These are phyloP conservation scores for Heterobasidion occidentale DNA, from an alignment of 1,284 basidiomycete species.

Conservation along the genomic window DNA sequence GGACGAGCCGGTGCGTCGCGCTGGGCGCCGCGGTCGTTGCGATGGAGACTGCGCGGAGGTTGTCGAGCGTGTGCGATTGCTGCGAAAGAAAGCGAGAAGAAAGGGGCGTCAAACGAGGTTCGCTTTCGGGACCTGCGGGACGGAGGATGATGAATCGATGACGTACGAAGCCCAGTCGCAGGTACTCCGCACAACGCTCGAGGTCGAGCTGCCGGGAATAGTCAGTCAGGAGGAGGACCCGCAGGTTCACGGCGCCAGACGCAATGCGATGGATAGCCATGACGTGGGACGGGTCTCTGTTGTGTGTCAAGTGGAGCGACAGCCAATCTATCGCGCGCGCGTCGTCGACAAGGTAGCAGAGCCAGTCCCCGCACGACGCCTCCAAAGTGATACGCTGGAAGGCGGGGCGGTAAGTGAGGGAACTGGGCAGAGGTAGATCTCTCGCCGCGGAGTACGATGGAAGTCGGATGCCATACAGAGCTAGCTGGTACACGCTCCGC, in stretches of 20 bases:
- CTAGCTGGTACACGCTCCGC: too few relatives aligned
- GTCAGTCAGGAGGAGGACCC: conserved; percentile 5
- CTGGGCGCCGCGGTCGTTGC: not conserved
- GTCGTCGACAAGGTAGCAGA: conserved; percentile 4
- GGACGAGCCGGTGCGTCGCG: conserved; percentile 4
- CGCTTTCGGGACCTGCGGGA: not conserved
- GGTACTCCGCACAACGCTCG: not conserved
- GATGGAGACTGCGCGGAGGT: conserved; percentile 8
- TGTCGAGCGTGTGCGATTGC: conserved; percentile 3
- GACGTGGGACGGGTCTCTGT: not conserved
- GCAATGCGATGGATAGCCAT: conserved; percentile 2
- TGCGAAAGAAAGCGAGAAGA: not conserved
- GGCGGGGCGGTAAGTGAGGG: not conserved
- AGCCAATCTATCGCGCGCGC: conserved; percentile 9
- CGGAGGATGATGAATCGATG: not conserved
- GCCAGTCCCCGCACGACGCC: conserved; percentile 1
- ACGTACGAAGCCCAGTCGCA: conserved; percentile 8
- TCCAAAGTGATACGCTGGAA: conserved; percentile 4
- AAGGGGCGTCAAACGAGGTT: not conserved
- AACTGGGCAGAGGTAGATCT: not conserved
- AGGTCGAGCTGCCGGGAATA: conserved; percentile 1
- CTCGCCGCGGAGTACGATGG: too few relatives aligned
- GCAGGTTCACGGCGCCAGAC: conserved; percentile 3
- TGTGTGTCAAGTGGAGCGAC: not conserved
- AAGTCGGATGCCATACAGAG: too few relatives aligned